Conservation (phyloP, 2,329 filamentous ascomycete species). For the Fulvia fulva region DNA sequence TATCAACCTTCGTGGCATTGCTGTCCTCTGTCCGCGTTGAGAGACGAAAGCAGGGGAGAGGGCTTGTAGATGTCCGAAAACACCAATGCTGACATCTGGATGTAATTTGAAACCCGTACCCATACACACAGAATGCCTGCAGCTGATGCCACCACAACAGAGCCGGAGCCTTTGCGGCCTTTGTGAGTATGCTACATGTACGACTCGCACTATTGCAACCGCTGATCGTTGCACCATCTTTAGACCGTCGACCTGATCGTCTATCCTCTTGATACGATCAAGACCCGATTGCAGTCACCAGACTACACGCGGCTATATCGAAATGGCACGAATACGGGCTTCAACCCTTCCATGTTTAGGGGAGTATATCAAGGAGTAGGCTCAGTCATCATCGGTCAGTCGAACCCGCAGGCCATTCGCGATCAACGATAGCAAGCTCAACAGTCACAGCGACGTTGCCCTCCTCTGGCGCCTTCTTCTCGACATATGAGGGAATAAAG, state of each 20-base stretch:
- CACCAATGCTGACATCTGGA: conserved; percentile 11
- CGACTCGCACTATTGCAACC: background rate
- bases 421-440: too few species aligned
- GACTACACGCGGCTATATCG: conserved; percentile 67
- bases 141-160: background rate
- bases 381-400: conserved; percentile 62
- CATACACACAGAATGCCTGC: background rate
- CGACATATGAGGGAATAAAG: conserved; percentile 79
- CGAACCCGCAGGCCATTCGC: too few species aligned
- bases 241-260: conserved; percentile 73
- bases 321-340: conserved; percentile 51
- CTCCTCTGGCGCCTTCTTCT: conserved; percentile 86
- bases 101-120: conserved; percentile 1
- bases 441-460: conserved; percentile 64
- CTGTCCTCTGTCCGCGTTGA: background rate
- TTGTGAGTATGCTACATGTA: background rate
- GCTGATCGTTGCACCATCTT: background rate
- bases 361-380: conserved; percentile 86
- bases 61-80: conserved; percentile 9
- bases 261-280: conserved; percentile 85
- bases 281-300: conserved; percentile 77
- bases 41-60: too few species aligned
- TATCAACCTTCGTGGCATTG: background rate
- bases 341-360: conserved; percentile 58
- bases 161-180: conserved; percentile 11